Conservation (phyloP, 2,329 filamentous ascomycete species). For the Colletotrichum destructivum region DNA sequence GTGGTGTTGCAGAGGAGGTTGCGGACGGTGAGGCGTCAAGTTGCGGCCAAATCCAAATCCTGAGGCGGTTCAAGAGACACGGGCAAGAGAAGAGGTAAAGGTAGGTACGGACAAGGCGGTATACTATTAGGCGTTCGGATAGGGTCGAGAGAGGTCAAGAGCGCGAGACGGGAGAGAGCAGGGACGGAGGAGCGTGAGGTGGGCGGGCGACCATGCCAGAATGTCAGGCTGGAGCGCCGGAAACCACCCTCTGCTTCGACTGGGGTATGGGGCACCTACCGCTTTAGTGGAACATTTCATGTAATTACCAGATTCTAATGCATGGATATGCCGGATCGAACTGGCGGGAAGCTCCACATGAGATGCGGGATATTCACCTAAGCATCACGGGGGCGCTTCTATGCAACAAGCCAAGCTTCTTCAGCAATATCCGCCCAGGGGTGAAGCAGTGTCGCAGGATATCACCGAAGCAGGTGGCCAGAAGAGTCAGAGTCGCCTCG, state of each 20-base stretch:
- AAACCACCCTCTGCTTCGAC: constrained; percentile 28
- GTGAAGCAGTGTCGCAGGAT: constrained; percentile 27
- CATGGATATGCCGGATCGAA: constrained; percentile 38
- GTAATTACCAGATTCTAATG: background rate
- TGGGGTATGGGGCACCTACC: background rate
- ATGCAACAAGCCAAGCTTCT: constrained; percentile 41
- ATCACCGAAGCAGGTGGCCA: constrained; percentile 14
- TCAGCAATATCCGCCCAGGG: constrained; percentile 37
- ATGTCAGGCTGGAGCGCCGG: constrained; percentile 22
- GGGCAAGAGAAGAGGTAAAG: constrained; percentile 1
- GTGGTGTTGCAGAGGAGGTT: constrained; percentile 25
- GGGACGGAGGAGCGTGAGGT: constrained; percentile 37
- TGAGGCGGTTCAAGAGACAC: constrained; percentile 21
- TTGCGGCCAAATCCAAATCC: constrained; percentile 27
- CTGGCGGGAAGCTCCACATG: constrained; percentile 29
- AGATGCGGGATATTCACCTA: constrained; percentile 32
- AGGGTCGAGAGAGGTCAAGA: constrained; percentile 16
- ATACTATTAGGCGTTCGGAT: background rate
- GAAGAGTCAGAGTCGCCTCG: constrained; percentile 23
- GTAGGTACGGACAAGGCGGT: constrained; percentile 12
- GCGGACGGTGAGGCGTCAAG: constrained; percentile 24
- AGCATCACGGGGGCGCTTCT: background rate
- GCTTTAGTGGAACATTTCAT: constrained; percentile 13
- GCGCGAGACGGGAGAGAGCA: constrained; percentile 22
- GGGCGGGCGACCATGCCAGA: constrained; percentile 34